Evolutionary conservation across 305 asterid genomes (phyloP), one percentile per base, ranked within the genome.

Genomic region (Plantago coronopus): DNA sequence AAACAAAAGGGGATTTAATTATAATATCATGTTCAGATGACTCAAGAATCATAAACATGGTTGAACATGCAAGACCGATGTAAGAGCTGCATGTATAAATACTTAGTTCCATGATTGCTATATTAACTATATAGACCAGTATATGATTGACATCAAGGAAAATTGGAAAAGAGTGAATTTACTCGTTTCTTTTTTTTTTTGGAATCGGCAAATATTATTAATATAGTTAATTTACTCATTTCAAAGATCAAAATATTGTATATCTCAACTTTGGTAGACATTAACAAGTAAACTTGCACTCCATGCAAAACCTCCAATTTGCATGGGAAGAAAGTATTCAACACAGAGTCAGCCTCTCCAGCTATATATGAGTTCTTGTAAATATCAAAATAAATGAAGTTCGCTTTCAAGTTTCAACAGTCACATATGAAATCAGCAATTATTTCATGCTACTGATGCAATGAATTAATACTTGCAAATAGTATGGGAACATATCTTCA

Each of bases 1-100:
- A 66, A 74, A 65, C 49, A 70, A 40, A 67, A 65, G 57, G 58
- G 51, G 64, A 70, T 13, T 16, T 29, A 63, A 59, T 59, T 59
- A 68, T 23, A 48, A 55, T 45, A 46, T 8, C 40, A 42, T 45
- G 55, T 27, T 27, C n/a, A n/a, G n/a, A n/a, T n/a, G n/a, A n/a
- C n/a, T n/a, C n/a, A n/a, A n/a, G n/a, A n/a, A n/a, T n/a, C n/a
- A n/a, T n/a, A n/a, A n/a, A n/a, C n/a, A n/a, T n/a, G n/a, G n/a
- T n/a, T n/a, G n/a, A n/a, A n/a, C n/a, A n/a, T n/a, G n/a, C n/a
- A n/a, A n/a, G n/a, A n/a, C n/a, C n/a, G n/a, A n/a, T n/a, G n/a
- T n/a, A 27, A 27, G 31, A 27, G 31, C 31, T 27, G 31, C 2
- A 27, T 27, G 5, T 27, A 27, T 5, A 27, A 27, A 5, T 27